A percentile compares a stretch with the other conserved stretches of the same genome.
Evolutionary conservation across 2,329 filamentous ascomycete genomes (phyloP).

Genomic region (Curvularia sp.): DNA sequence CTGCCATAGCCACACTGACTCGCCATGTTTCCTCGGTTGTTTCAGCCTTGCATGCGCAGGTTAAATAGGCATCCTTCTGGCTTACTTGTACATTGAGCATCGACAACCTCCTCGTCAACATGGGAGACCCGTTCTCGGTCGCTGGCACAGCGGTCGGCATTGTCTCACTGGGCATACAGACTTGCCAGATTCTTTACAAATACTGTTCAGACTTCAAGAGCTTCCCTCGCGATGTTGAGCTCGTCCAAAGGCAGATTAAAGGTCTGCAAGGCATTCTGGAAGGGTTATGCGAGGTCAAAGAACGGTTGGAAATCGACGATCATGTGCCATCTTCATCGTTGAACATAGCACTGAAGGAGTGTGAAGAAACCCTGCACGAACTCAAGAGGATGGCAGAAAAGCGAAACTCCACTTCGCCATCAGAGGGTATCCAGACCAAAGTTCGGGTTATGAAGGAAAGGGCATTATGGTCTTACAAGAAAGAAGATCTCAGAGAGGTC

Average conservation of each 20-base stretch:
- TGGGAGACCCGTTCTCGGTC: background rate
- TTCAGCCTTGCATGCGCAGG: background rate
- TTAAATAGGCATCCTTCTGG: background rate
- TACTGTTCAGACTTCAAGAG: conserved; percentile 16
- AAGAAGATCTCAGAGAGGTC: conserved; percentile 2
- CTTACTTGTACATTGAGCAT: background rate
- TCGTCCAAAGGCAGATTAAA: conserved; percentile 7
- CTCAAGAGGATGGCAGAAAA: conserved; percentile 4
- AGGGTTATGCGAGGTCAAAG: conserved; percentile 11
- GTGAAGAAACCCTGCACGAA: background rate
- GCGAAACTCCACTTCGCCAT: background rate
- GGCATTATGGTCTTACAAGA: background rate
- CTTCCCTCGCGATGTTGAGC: conserved; percentile 16
- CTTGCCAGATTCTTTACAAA: conserved; percentile 20
- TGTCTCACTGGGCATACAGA: conserved; percentile 19
- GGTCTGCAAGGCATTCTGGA: conserved; percentile 13
- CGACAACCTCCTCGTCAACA: background rate
- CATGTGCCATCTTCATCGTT: conserved; percentile 14
- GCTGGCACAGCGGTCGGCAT: conserved; percentile 15
- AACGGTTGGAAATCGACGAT: conserved; percentile 12
- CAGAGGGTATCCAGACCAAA: background rate
- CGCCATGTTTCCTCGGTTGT: background rate
- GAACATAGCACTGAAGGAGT: conserved; percentile 9
- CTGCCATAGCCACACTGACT: background rate
- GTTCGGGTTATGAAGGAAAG: background rate